Conservation (phyloP, 2,329 filamentous ascomycete species). For the Westerdykella sp. region DNA sequence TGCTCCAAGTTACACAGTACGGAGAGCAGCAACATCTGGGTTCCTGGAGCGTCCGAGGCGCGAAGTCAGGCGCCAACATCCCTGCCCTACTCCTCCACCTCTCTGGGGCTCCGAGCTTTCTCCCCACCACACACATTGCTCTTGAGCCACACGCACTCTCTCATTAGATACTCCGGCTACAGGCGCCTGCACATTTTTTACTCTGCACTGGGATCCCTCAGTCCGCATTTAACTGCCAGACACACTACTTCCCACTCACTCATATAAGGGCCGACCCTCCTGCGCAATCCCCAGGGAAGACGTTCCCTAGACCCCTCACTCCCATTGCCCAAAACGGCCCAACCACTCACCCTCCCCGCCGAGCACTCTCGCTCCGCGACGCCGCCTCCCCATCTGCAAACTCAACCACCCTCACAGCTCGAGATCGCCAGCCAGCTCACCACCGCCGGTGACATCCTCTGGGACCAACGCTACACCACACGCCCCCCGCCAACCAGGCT, state of each 20-base stretch:
- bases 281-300: background rate
- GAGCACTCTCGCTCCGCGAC: conserved; percentile 14
- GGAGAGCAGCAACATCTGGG: too few species aligned
- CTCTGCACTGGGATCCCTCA: too few species aligned
- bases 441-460: conserved; percentile 46
- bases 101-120: background rate
- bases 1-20: background rate
- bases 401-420: conserved; percentile 19
- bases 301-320: background rate
- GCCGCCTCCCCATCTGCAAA: conserved; percentile 9
- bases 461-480: conserved; percentile 44
- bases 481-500: conserved; percentile 43
- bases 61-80: conserved; percentile 6
- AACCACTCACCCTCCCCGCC: conserved; percentile 14
- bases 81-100: background rate
- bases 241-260: background rate
- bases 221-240: background rate
- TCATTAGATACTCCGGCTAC: background rate
- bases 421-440: conserved; percentile 43
- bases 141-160: background rate
- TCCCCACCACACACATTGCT: too few species aligned
- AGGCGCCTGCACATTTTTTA: background rate
- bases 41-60: background rate
- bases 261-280: background rate
- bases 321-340: conserved; percentile 14